phyloP scores from a whole-genome alignment of 768 basidiomycete genomes.

The Hortiboletus campestris region DNA sequence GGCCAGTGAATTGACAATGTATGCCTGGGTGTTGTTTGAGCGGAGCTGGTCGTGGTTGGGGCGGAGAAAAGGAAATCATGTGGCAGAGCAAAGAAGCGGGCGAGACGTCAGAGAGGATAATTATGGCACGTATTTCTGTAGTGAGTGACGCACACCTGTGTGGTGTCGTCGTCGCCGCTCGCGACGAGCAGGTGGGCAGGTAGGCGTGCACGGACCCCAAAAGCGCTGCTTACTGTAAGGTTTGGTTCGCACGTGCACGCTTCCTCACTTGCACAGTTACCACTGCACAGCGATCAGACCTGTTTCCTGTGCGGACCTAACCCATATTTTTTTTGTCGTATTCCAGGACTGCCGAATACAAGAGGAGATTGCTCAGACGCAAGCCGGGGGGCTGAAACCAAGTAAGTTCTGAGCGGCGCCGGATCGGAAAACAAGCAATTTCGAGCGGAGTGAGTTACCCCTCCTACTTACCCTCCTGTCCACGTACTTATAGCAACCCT shows the following conservation, averaged over 20 bases:
- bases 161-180: slow-evolving; percentile 21
- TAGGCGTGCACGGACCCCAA: slow-evolving; percentile 28
- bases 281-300: too few relatives aligned
- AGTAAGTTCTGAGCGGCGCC: slow-evolving; percentile 36
- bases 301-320: slow-evolving; percentile 6
- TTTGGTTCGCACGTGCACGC: slow-evolving; percentile 34
- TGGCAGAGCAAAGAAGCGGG: slow-evolving; percentile 18
- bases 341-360: slow-evolving; percentile 8
- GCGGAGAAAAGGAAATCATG: slow-evolving; percentile 33
- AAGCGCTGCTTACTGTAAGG: slow-evolving; percentile 22
- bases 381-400: slow-evolving; percentile 15
- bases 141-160: background rate
- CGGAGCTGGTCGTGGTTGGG: slow-evolving; percentile 35
- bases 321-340: background rate
- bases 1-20: too few relatives aligned
- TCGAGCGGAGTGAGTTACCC: slow-evolving; percentile 36
- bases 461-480: background rate
- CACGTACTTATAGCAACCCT: background rate
- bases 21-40: slow-evolving; percentile 20
- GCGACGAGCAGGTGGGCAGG: slow-evolving; percentile 10
- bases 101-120: slow-evolving; percentile 14
- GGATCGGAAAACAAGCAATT: slow-evolving; percentile 37
- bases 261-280: slow-evolving; percentile 29
- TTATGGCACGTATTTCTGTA: slow-evolving; percentile 24
- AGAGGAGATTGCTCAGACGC: slow-evolving; percentile 4